Conservation (phyloP, 225 moss, liverwort and hornwort genomes). For the Straminergon stramineum region DNA sequence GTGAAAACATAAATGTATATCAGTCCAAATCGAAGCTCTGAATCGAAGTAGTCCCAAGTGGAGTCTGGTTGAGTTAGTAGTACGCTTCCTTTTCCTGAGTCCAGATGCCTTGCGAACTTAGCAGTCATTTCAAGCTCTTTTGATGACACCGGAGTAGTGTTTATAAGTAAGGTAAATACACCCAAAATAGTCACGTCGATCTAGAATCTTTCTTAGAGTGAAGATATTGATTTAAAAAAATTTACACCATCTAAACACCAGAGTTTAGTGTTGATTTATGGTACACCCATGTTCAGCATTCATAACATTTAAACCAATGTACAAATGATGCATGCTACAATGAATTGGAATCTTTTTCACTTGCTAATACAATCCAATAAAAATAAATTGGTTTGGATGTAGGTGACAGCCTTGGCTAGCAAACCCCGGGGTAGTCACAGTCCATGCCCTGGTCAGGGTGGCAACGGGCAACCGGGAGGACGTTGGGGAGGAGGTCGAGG, state of each 20-base stretch:
- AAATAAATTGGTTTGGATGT: neutral
- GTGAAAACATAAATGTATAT: neutral
- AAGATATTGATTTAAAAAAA: too few species aligned
- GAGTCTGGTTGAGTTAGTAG: neutral
- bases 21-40: neutral
- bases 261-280: neutral
- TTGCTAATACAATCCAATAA: neutral
- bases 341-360: neutral
- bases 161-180: neutral
- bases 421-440: neutral
- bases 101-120: neutral
- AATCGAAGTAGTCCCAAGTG: neutral
- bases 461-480: neutral
- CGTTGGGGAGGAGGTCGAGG: constrained; percentile 3
- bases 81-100: neutral
- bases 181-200: neutral
- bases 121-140: neutral
- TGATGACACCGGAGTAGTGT: neutral
- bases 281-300: neutral
- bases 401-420: neutral
- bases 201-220: too few species aligned
- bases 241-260: rapidly evolving
- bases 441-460: neutral
- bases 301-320: too few species aligned
- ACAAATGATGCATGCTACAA: neutral